These are phyloP conservation scores for Dunaliella primolecta DNA, from an alignment of 139 green algal species.

Conservation along the genomic window DNA sequence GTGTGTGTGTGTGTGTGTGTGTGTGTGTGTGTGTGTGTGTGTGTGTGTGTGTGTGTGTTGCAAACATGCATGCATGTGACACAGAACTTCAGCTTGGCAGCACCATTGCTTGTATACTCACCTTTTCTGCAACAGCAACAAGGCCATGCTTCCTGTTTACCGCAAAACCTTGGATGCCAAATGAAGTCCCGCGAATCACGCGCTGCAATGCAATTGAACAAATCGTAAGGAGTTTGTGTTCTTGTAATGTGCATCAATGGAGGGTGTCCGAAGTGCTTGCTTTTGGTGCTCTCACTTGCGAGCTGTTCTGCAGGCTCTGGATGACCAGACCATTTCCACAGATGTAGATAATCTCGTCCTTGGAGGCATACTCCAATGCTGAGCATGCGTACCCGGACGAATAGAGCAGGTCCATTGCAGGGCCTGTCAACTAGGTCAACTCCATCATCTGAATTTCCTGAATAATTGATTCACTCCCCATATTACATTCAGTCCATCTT, in stretches of 20 bases:
- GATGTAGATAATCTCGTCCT: constrained; percentile 25
- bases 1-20: too few relatives aligned
- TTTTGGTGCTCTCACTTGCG: constrained; percentile 11
- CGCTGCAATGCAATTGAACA: constrained; percentile 8
- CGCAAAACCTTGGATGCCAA: constrained; percentile 26
- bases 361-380: constrained; percentile 5
- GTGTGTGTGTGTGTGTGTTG: too few relatives aligned
- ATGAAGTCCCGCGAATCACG: constrained; percentile 15
- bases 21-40: too few relatives aligned
- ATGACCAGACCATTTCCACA: constrained; percentile 33
- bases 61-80: neutral
- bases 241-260: too few relatives aligned
- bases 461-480: too few relatives aligned
- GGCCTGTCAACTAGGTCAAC: too few relatives aligned
- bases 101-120: neutral
- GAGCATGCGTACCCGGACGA: too few relatives aligned
- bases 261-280: neutral
- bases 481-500: too few relatives aligned
- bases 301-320: neutral
- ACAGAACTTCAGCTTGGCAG: neutral
- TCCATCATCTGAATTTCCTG: too few relatives aligned
- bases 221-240: neutral
- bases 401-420: too few relatives aligned
- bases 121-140: constrained; percentile 26
- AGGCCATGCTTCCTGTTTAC: constrained; percentile 18